These are phyloP conservation scores for Protomyces arabidopsidicola DNA, from an alignment of 1,139 yeast species.

Conservation along the genomic window DNA sequence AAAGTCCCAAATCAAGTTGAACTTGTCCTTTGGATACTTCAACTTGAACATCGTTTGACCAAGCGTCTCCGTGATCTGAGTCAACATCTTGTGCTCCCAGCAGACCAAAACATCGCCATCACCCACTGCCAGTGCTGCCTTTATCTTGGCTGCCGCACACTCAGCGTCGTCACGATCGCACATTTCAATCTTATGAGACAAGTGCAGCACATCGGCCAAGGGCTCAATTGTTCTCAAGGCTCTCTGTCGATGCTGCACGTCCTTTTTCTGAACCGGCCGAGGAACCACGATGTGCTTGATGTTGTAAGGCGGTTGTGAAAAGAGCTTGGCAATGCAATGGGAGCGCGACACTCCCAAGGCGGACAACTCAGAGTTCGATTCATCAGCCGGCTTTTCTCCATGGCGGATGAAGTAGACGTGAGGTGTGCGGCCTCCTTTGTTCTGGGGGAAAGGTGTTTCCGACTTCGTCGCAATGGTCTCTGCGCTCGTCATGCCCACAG, in stretches of 20 bases:
- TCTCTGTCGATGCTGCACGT: background rate
- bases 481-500: too few species aligned
- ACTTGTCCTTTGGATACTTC: constrained; percentile 1
- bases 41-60: background rate
- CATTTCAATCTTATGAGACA: background rate
- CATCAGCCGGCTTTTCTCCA: constrained; percentile 17
- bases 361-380: background rate
- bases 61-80: constrained; percentile 3
- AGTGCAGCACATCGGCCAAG: constrained; percentile 1
- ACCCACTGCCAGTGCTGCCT: background rate
- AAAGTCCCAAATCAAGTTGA: constrained; percentile 6
- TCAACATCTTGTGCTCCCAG: constrained; percentile 14
- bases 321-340: background rate
- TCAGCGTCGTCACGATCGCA: constrained; percentile 5
- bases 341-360: constrained; percentile 1
- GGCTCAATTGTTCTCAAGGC: constrained; percentile 4
- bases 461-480: too few species aligned
- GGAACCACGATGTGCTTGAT: constrained; percentile 9
- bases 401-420: constrained; percentile 19
- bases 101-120: constrained; percentile 15
- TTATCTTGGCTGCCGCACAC: background rate
- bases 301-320: background rate
- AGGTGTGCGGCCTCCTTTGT: background rate
- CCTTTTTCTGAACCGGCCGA: background rate
- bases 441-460: too few species aligned